Evolutionary conservation across 2,329 filamentous ascomycete genomes (phyloP).

Genomic region (Diaporthe sp.): DNA sequence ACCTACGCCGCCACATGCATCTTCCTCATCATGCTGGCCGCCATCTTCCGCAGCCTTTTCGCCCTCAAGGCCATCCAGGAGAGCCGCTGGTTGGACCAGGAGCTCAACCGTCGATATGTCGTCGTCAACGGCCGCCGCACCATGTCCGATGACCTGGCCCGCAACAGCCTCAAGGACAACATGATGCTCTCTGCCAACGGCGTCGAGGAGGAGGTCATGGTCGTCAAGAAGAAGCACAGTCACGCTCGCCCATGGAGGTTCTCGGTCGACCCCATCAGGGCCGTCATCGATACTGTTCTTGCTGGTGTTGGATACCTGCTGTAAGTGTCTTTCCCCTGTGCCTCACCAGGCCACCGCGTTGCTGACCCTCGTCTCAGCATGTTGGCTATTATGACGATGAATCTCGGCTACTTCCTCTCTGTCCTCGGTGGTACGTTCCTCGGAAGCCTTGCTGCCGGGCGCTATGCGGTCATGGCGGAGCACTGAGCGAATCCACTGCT

Average conservation of each 20-base stretch:
- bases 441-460: conserved; percentile 86
- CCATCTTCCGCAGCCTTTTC: conserved; percentile 78
- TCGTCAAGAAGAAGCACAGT: conserved; percentile 72
- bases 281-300: conserved; percentile 78
- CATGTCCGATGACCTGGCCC: conserved; percentile 70
- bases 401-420: conserved; percentile 84
- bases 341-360: background rate
- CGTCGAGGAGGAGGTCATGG: conserved; percentile 83
- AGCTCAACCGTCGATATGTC: conserved; percentile 83
- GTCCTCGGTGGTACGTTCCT: conserved; percentile 83
- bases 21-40: conserved; percentile 85
- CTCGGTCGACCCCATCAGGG: conserved; percentile 82
- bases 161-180: conserved; percentile 73
- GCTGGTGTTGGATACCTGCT: conserved; percentile 87
- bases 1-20: conserved; percentile 92
- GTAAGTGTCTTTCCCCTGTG: conserved; percentile 67
- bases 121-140: conserved; percentile 76
- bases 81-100: conserved; percentile 76
- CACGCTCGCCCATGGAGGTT: conserved; percentile 81
- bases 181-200: conserved; percentile 82
- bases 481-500: conserved; percentile 54
- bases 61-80: conserved; percentile 78
- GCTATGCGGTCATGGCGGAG: conserved; percentile 70
- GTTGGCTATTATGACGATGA: conserved; percentile 90
- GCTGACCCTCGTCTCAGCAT: conserved; percentile 69